Evolutionary conservation across 352 stramenopile genomes (phyloP).

Genomic region (Phytophthora cryptogea): DNA sequence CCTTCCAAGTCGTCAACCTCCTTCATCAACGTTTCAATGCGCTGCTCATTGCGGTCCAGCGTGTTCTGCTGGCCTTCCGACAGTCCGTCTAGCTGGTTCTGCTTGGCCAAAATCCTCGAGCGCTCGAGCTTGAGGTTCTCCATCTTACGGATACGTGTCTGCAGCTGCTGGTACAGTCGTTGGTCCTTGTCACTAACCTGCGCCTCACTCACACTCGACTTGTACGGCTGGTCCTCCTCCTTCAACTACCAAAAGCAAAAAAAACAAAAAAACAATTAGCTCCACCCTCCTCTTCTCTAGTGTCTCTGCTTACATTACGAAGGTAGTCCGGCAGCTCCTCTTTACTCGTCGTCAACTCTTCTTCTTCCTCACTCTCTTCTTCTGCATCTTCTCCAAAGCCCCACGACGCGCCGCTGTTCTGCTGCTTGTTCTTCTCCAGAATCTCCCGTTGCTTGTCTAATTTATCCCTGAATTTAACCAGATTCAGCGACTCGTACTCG

Average conservation of each 20-base stretch:
- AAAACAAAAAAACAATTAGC: not conserved
- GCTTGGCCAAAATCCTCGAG: slow-evolving; percentile 73
- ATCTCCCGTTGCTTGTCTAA: slow-evolving; percentile 24
- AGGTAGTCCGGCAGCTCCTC: slow-evolving; percentile 74
- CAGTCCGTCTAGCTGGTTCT: slow-evolving; percentile 62
- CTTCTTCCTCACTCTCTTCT: slow-evolving; percentile 42
- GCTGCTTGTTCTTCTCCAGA: slow-evolving; percentile 24
- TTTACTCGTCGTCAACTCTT: slow-evolving; percentile 14
- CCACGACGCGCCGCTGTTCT: slow-evolving; percentile 61
- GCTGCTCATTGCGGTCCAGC: slow-evolving; percentile 65
- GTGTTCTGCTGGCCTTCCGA: slow-evolving; percentile 65
- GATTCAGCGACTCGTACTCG: slow-evolving; percentile 76
- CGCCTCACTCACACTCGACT: slow-evolving; percentile 48
- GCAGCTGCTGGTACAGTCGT: slow-evolving; percentile 79
- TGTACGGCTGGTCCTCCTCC: slow-evolving; percentile 53
- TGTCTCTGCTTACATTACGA: slow-evolving; percentile 46
- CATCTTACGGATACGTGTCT: slow-evolving; percentile 84
- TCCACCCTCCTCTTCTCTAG: not conserved
- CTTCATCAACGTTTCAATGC: slow-evolving; percentile 58
- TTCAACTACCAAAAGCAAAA: slow-evolving; percentile 43
- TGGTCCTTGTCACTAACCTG: slow-evolving; percentile 73
- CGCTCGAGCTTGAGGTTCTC: slow-evolving; percentile 75
- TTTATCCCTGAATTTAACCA: slow-evolving; percentile 43
- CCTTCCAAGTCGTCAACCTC: slow-evolving; percentile 72
- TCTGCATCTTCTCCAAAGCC: slow-evolving; percentile 87